Conservation (phyloP, 176 grass and related monocot genomes). For the Ampelocalamus luodianensis region DNA sequence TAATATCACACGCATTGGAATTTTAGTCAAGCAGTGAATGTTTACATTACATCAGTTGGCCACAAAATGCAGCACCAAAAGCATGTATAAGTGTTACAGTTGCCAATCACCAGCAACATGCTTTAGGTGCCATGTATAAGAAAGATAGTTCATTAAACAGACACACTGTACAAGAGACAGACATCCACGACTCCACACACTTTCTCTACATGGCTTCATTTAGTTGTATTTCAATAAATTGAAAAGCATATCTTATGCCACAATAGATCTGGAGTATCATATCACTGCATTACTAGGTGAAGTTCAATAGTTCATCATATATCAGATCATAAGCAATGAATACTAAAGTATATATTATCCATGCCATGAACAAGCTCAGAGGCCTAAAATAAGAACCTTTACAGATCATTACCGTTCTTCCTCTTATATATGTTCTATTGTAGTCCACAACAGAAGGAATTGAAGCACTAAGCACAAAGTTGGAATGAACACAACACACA, state of each 20-base stretch:
- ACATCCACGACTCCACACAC: neutral
- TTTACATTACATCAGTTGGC: conserved; percentile 1
- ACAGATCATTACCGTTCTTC: neutral
- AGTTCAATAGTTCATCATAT: neutral
- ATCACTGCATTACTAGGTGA: neutral
- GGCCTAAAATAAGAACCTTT: neutral
- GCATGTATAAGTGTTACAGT: conserved; percentile 35
- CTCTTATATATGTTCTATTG: neutral
- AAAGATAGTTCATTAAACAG: conserved; percentile 25
- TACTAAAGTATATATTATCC: conserved; percentile 1
- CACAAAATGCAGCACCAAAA: conserved; percentile 37
- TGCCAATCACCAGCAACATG: conserved; percentile 7
- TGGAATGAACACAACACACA: neutral
- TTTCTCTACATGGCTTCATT: neutral
- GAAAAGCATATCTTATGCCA: neutral
- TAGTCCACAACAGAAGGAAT: neutral
- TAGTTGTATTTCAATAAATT: neutral
- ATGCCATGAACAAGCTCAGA: neutral
- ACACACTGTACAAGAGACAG: neutral
- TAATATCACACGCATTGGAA: neutral
- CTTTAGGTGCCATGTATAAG: conserved; percentile 3
- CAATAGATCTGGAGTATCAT: conserved; percentile 3
- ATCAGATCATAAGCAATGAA: neutral
- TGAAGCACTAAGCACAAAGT: neutral
- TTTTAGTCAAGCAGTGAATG: neutral